These are phyloP conservation scores for Aphanomyces stellatus DNA, from an alignment of 352 stramenopile genomes.

Conservation along the genomic window DNA sequence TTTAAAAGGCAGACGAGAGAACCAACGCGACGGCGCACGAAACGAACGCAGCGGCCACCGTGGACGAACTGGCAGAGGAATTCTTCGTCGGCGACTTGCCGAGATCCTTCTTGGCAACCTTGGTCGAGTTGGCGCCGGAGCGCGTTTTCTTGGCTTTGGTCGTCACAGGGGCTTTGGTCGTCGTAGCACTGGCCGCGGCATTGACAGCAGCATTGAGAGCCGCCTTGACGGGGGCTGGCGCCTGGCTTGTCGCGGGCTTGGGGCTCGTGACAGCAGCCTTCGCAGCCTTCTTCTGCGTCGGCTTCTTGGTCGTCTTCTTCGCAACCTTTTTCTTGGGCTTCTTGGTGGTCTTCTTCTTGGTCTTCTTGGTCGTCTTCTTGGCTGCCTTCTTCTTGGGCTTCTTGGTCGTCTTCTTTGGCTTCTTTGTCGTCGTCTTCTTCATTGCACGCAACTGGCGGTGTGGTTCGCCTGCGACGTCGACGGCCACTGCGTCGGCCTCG, in stretches of 20 bases:
- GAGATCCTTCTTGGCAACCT: neutral
- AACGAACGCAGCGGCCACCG: neutral
- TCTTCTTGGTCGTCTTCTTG: neutral
- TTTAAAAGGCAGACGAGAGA: neutral
- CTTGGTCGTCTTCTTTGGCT: neutral
- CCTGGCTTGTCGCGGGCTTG: neutral
- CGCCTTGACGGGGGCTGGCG: too few relatives aligned
- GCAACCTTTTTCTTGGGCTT: neutral
- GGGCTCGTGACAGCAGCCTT: too few relatives aligned
- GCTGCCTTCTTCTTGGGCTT: neutral
- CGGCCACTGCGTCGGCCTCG: neutral
- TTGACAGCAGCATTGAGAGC: too few relatives aligned
- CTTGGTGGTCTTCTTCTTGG: neutral
- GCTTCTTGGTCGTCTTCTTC: neutral
- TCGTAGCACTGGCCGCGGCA: neutral
- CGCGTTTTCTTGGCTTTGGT: neutral
- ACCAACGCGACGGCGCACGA: neutral
- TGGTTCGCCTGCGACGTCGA: neutral
- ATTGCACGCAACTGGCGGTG: neutral
- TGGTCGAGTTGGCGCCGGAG: neutral
- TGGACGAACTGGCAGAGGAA: neutral
- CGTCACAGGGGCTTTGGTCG: neutral
- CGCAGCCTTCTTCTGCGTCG: neutral
- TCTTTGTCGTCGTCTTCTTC: neutral
- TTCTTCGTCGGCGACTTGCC: constrained; percentile 1